Base-by-base conservation (phyloP, 1,139 yeast species). In the Magnusiomyces suaveolens region DNA sequence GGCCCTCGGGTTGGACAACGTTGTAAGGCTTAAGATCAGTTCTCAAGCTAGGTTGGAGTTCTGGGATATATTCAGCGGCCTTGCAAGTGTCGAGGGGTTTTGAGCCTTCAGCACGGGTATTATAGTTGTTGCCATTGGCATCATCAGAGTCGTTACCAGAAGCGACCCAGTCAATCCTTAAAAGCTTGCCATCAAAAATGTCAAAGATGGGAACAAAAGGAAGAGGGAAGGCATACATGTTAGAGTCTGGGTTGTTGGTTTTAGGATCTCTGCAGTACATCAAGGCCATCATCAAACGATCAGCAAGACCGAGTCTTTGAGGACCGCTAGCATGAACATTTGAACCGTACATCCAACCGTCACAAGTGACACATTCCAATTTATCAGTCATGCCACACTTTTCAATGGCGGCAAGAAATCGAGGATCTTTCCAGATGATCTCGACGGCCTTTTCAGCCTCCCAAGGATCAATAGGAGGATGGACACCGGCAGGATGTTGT, bases 301-400 rank as follows among this genome's bases (percentile, higher is more conserved):
- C 82, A 52, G 82, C 75, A 52, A 84, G 79, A 50, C 89, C 94
- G 82, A 89, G 84, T 70, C 84, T 75, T 67, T 84, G 90, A 21
- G 39, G 43, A 20, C 50, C 50, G 16, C 43, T 21, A 20, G 21
- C 50, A 38, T 10, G 43, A 38, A n/a, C 43, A 29, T 33, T 21
- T 46, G 88, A 83, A 62, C 95, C 96, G 68, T 87, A 87, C 76
- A 87, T 87, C 95, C 96, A 87, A 53, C 94, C 90, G 67, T 87
- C 96, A 84, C 85, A 63, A 84, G 90, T 80, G 66, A 87, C 81
- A 21, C 61, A 60, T 53, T 67, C 61, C 55, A 83, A 72, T 52
- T 60, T 60, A 51, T 68, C 64, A 83, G 88, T 65, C 78, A 77
- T 64, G 75, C 79, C 75, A 78, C 79, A 70, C 80, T 84, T 63